phyloP scores from a whole-genome alignment of 192 early-diverging fungal species.

The Rhizoclosmatium sp. region DNA sequence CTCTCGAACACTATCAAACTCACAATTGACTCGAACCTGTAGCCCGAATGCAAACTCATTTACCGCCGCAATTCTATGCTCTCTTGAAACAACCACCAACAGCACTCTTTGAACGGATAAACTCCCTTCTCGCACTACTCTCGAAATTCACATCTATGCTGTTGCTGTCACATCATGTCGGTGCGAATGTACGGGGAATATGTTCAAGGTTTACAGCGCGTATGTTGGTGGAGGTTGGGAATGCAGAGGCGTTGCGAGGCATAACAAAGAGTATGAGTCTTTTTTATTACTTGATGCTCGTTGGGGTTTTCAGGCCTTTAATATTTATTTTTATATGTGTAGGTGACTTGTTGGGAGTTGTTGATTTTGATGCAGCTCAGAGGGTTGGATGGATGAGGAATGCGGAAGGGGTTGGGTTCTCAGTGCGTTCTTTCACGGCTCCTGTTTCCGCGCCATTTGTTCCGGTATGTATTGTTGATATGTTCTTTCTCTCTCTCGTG shows the following conservation, averaged over 20 bases:
- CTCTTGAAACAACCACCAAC: too few relatives aligned
- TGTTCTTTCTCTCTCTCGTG: background rate
- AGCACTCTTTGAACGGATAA: too few relatives aligned
- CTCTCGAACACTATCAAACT: too few relatives aligned
- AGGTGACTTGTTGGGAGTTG: background rate
- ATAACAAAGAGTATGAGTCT: constrained; percentile 23
- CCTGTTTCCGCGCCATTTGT: background rate
- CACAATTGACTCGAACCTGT: too few relatives aligned
- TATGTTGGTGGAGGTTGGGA: constrained; percentile 1
- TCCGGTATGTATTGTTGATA: background rate
- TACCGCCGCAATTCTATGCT: too few relatives aligned
- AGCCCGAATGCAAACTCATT: too few relatives aligned
- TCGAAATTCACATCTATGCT: constrained; percentile 4
- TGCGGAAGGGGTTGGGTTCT: background rate
- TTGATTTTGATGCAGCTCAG: constrained; percentile 3
- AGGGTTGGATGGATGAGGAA: constrained; percentile 13
- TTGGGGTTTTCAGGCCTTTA: background rate
- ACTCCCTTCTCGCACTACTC: background rate
- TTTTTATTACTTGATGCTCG: background rate
- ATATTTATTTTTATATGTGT: background rate
- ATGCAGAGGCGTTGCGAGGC: constrained; percentile 16
- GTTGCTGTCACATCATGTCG: background rate
- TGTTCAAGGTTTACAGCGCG: background rate
- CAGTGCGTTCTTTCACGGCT: background rate
- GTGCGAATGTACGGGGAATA: background rate